Conservation (phyloP, 2,329 filamentous ascomycete species). For the Corinectria fuckeliana region DNA sequence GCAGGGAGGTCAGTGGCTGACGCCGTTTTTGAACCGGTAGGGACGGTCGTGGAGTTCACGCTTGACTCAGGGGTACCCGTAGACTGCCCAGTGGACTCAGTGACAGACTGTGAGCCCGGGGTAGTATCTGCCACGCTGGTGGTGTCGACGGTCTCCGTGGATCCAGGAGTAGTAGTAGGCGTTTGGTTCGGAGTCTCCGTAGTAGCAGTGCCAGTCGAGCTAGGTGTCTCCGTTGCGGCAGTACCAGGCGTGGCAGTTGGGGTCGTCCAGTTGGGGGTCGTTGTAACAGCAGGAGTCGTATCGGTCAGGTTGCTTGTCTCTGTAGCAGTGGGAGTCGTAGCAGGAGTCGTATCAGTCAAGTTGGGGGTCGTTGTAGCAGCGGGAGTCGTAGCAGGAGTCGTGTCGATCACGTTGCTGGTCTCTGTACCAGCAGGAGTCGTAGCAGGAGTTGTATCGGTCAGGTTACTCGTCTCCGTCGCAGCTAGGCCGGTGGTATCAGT, state of each 20-base stretch:
- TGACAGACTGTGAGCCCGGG: not conserved
- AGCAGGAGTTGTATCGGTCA: slow-evolving; percentile 19
- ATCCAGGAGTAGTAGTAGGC: not conserved
- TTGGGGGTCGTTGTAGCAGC: not conserved
- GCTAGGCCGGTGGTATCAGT: slow-evolving; percentile 8
- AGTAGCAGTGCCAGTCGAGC: not conserved
- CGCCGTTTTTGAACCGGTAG: slow-evolving; percentile 1
- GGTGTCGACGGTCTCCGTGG: not conserved
- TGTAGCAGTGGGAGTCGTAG: not conserved
- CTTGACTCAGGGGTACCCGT: not conserved
- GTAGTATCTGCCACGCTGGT: not conserved
- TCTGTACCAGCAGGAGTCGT: slow-evolving; percentile 2
- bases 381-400: not conserved
- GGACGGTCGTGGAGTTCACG: not conserved
- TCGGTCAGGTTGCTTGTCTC: not conserved
- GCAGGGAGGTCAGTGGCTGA: slow-evolving; percentile 5
- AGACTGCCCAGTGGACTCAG: not conserved
- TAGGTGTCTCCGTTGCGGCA: not conserved
- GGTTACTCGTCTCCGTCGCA: slow-evolving; percentile 1
- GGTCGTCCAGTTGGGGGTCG: not conserved
- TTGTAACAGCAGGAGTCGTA: not conserved
- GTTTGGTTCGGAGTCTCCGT: not conserved
- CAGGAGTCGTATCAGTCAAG: not conserved
- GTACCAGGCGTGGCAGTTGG: not conserved
- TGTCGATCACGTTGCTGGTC: slow-evolving; percentile 5